Conservation (phyloP, 1,284 basidiomycete species). For the Stygiomarasmius scandens region DNA sequence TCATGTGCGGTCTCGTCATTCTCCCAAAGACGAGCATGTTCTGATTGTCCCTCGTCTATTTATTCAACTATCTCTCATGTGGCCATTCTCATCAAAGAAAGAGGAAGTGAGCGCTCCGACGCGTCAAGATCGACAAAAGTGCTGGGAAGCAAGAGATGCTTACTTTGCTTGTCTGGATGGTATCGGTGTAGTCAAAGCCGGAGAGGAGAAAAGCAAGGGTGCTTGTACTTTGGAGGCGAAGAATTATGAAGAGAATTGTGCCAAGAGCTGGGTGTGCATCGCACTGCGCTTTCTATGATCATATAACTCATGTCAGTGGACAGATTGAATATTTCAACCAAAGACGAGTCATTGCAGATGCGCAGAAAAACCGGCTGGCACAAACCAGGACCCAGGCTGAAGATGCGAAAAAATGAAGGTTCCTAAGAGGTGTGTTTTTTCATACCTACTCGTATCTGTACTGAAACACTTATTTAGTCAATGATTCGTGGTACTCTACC, state of each 20-base stretch:
- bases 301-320: too few relatives aligned
- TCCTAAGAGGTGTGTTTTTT: too few relatives aligned
- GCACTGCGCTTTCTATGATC: too few relatives aligned
- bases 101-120: slow-evolving; percentile 47
- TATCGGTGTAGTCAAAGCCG: slow-evolving; percentile 65
- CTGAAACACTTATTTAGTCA: too few relatives aligned
- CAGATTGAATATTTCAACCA: slow-evolving; percentile 88
- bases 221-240: slow-evolving; percentile 56
- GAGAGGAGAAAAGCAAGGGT: slow-evolving; percentile 52
- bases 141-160: slow-evolving; percentile 77
- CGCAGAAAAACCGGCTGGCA: slow-evolving; percentile 67
- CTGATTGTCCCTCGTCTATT: not conserved
- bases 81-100: slow-evolving; percentile 24
- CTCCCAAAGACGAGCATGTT: not conserved
- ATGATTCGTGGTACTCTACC: too few relatives aligned
- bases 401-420: slow-evolving; percentile 35
- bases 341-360: slow-evolving; percentile 71
- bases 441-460: too few relatives aligned
- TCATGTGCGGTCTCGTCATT: not conserved
- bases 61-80: not conserved
- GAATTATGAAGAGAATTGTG: slow-evolving; percentile 68
- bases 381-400: slow-evolving; percentile 56
- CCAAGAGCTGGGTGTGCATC: slow-evolving; percentile 85
- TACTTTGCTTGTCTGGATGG: slow-evolving; percentile 79
- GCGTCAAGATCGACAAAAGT: slow-evolving; percentile 63